A percentile compares a stretch with the other conserved stretches of the same genome.
phyloP scores from a whole-genome alignment of 225 moss, liverwort and hornwort genomes.

The Straminergon stramineum region DNA sequence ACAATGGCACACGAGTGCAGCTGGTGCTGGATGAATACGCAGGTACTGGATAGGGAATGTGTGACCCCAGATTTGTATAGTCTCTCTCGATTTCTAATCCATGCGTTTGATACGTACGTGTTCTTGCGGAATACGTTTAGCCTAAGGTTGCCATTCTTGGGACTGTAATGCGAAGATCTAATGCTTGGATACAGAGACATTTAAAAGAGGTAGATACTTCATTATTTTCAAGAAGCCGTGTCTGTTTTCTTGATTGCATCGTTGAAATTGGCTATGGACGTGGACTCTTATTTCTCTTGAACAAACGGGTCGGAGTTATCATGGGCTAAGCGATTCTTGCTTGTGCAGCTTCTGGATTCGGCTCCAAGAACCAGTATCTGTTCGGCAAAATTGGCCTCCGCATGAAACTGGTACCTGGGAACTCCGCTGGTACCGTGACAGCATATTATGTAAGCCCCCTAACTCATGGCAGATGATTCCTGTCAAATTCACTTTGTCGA shows the following conservation, averaged over 20 bases:
- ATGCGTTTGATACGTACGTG: not conserved
- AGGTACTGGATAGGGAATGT: not conserved
- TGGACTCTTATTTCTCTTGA: not conserved
- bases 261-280: not conserved
- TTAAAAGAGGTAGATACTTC: not conserved
- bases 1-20: constrained; percentile 34
- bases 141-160: not conserved
- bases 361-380: constrained; percentile 38
- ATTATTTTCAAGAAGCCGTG: not conserved
- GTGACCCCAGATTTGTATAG: not conserved
- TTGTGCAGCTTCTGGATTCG: constrained; percentile 41
- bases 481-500: not conserved
- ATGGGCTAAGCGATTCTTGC: not conserved
- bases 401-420: constrained; percentile 42
- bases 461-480: not conserved
- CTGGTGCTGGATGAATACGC: constrained; percentile 34
- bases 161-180: not conserved
- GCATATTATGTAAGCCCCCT: constrained; percentile 38
- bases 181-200: not conserved
- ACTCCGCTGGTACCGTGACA: constrained; percentile 63
- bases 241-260: not conserved
- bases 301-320: too few relatives aligned
- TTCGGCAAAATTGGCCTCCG: constrained; percentile 49
- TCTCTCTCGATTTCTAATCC: not conserved
- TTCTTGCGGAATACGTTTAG: not conserved